A percentile compares a stretch with the other conserved stretches of the same genome.
phyloP scores from a whole-genome alignment of 2,329 filamentous ascomycete genomes.

The Dactylonectria estremocensis region DNA sequence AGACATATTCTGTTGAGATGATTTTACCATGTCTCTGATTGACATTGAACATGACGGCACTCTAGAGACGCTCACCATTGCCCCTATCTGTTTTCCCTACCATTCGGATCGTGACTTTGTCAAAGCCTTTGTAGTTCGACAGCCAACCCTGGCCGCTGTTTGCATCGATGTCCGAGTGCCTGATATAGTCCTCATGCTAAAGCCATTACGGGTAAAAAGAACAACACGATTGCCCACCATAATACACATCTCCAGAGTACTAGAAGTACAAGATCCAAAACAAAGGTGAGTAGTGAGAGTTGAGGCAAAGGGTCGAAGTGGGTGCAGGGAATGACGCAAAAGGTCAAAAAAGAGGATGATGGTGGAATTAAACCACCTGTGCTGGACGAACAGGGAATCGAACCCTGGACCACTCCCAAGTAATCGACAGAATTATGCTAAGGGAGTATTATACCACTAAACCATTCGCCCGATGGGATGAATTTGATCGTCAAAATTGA shows the following conservation, averaged over 20 bases:
- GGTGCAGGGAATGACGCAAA: not conserved
- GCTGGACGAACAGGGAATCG: conserved; percentile 52
- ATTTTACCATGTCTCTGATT: not conserved
- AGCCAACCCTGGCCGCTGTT: too few species aligned
- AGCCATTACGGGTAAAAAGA: too few species aligned
- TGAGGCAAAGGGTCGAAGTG: not conserved
- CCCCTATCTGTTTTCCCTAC: not conserved
- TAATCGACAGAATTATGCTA: conserved; percentile 44
- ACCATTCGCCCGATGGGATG: conserved; percentile 48
- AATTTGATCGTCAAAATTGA: fast-evolving
- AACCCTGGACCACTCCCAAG: conserved; percentile 52
- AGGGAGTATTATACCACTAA: conserved; percentile 54
- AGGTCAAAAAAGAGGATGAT: conserved; percentile 34
- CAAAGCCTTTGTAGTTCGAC: too few species aligned
- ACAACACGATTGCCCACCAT: too few species aligned
- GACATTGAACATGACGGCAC: not conserved
- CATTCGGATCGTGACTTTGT: too few species aligned
- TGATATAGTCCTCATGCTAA: too few species aligned
- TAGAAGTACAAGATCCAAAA: not conserved
- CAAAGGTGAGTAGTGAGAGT: not conserved
- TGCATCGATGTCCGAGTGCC: too few species aligned
- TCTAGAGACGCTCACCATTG: not conserved
- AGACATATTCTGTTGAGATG: not conserved
- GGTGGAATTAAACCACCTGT: conserved; percentile 40
- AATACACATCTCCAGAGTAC: too few species aligned